phyloP scores from a whole-genome alignment of 257 asterid genomes.

The Linaria vulgaris region DNA sequence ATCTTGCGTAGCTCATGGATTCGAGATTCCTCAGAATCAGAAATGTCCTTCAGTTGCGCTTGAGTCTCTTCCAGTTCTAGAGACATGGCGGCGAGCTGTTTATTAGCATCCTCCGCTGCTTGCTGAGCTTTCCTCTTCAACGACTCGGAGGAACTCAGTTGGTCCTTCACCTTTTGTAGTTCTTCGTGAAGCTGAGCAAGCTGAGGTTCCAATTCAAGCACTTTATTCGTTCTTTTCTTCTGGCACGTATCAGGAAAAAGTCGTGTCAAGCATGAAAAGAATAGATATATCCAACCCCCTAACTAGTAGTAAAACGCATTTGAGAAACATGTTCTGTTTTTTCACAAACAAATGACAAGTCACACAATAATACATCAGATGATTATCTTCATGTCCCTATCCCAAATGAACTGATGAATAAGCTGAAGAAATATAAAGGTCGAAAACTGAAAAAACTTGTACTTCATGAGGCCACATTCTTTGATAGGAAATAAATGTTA shows the following conservation, averaged over 20 bases:
- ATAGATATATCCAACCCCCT: not conserved
- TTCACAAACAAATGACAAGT: not conserved
- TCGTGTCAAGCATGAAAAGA: not conserved
- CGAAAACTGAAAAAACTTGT: not conserved
- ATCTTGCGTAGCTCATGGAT: conserved; percentile 72
- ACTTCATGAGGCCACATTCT: not conserved
- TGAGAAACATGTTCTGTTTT: too few relatives aligned
- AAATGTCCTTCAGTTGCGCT: conserved; percentile 62
- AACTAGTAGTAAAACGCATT: too few relatives aligned
- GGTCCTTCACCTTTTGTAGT: conserved; percentile 66
- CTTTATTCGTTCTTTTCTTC: conserved; percentile 57
- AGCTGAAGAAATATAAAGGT: not conserved
- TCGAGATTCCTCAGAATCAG: conserved; percentile 75
- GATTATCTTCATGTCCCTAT: not conserved
- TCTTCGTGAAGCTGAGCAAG: conserved; percentile 73
- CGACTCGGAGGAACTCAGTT: conserved; percentile 68
- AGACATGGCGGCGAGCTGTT: conserved; percentile 55
- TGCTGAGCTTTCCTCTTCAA: conserved; percentile 59
- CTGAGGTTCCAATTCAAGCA: conserved; percentile 67
- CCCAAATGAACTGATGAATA: not conserved
- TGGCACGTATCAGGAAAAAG: conserved; percentile 23
- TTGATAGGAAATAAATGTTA: not conserved
- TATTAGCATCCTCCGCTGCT: conserved; percentile 71
- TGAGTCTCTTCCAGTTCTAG: conserved; percentile 62
- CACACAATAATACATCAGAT: not conserved